Base-by-base conservation (phyloP, 2,329 filamentous ascomycete species). In the Alternaria metachromatica region DNA sequence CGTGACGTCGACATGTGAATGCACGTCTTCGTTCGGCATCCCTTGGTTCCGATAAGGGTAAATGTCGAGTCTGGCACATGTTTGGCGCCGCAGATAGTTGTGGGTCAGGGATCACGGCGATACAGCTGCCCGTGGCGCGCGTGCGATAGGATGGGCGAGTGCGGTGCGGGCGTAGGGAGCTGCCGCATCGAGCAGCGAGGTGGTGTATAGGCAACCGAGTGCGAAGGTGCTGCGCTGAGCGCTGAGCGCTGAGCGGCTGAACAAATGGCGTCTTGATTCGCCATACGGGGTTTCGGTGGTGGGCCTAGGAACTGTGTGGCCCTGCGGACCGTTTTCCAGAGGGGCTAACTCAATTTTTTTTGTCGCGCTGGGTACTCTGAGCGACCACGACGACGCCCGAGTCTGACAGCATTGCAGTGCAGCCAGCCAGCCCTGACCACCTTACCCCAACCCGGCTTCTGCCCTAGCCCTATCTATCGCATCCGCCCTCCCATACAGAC, bases 321-420 rank as follows among this genome's bases (percentile, higher is more conserved):
- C 58, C 51, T 48, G 45, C 68, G 66, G 66, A 65, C 68, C 68
- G 66, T 67, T 67, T 62, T 55, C 64, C 65, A 67, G 64, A 66
- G 62, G 33, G 51, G 58, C 55, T 50, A 54, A 64, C 53, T 30
- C 50, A 46, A 55, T 72, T 66, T 71, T 58, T 63, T 33, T 60
- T 58, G 18, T 51, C 5, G 37, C 37, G 37, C 37, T 41, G 37
- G 37, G 37, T 41, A 41, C 37, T 18, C 37, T 41, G 2, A 41
- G 37, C 37, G 37, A 41, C 37, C 30, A 33, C 18, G 46, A 25
- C 43, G 48, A 48, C 37, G 45, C 56, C 58, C 21, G 54, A 65
- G 48, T 59, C 62, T 67, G 56, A 67, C 65, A 55, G 62, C 65
- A 62, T 65, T 60, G 45, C 64, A 63, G 41, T 51, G 58, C 63